Evolutionary conservation across 208 protist genomes (phyloP).

Genomic region (Leishmania aethiopica): DNA sequence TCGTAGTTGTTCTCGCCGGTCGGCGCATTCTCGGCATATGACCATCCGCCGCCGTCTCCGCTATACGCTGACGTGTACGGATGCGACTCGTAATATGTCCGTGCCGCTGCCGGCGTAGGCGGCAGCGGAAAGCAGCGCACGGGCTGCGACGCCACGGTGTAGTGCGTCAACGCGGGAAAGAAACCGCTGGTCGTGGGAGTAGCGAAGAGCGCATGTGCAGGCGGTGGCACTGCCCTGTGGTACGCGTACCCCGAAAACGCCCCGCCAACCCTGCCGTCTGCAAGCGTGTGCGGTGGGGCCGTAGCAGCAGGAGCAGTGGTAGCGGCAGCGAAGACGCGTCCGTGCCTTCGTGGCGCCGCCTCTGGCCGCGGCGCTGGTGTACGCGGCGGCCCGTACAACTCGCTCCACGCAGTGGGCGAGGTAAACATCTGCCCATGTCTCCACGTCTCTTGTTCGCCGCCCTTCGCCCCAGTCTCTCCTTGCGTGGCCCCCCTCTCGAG

Average conservation of each 20-base stretch:
- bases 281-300: not conserved
- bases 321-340: not conserved
- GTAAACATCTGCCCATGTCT: not conserved
- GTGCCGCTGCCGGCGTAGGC: not conserved
- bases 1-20: not conserved
- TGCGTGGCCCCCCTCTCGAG: not conserved
- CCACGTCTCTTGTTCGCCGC: not conserved
- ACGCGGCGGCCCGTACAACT: slow-evolving; percentile 3
- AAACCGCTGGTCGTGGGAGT: not conserved
- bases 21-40: not conserved
- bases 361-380: not conserved
- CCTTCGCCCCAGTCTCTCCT: not conserved
- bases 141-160: slow-evolving; percentile 19
- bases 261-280: not conserved
- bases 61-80: not conserved
- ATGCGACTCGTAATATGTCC: not conserved
- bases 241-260: not conserved
- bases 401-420: slow-evolving; percentile 13
- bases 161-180: slow-evolving; percentile 2
- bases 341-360: not conserved
- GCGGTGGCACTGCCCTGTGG: not conserved
- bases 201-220: not conserved
- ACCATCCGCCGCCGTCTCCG: not conserved
- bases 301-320: not conserved
- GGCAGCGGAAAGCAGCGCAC: slow-evolving; percentile 16